phyloP scores from a whole-genome alignment of 1,284 basidiomycete species.

The Ceratobasidium sp. region DNA sequence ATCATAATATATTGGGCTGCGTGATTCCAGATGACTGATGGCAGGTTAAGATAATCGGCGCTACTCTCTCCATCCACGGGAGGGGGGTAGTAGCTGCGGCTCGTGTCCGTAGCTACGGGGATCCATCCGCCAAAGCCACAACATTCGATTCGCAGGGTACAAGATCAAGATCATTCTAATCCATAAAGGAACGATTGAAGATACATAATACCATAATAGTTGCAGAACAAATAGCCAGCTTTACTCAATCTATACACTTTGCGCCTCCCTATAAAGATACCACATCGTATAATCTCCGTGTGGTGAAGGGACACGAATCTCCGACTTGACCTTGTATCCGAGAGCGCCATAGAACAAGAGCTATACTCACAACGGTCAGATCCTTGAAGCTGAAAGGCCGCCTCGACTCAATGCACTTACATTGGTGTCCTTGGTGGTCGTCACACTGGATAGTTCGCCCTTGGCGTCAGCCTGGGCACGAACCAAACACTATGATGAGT shows the following conservation, averaged over 20 bases:
- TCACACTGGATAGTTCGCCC: conserved; percentile 10
- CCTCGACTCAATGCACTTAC: too few relatives aligned
- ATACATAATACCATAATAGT: not conserved
- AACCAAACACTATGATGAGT: too few relatives aligned
- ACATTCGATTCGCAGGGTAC: too few relatives aligned
- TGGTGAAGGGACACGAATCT: conserved; percentile 9
- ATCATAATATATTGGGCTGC: too few relatives aligned
- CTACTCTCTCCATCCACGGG: too few relatives aligned
- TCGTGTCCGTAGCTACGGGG: too few relatives aligned
- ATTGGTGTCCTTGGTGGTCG: not conserved
- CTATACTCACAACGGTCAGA: too few relatives aligned
- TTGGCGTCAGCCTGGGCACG: conserved; percentile 8
- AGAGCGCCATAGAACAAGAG: conserved; percentile 15
- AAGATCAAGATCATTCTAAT: not conserved
- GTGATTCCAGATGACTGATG: too few relatives aligned
- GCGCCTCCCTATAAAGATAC: conserved; percentile 27
- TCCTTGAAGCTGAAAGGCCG: too few relatives aligned
- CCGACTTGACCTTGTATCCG: conserved; percentile 6
- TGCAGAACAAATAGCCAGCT: not conserved
- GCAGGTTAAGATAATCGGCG: too few relatives aligned
- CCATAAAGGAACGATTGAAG: not conserved
- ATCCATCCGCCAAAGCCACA: too few relatives aligned
- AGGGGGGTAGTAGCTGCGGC: too few relatives aligned
- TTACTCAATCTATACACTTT: not conserved
- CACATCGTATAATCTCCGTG: conserved; percentile 21